A percentile compares a stretch with the other conserved stretches of the same genome.
These are phyloP conservation scores for Claviceps humidiphila DNA, from an alignment of 2,329 filamentous ascomycete genomes.

Conservation along the genomic window DNA sequence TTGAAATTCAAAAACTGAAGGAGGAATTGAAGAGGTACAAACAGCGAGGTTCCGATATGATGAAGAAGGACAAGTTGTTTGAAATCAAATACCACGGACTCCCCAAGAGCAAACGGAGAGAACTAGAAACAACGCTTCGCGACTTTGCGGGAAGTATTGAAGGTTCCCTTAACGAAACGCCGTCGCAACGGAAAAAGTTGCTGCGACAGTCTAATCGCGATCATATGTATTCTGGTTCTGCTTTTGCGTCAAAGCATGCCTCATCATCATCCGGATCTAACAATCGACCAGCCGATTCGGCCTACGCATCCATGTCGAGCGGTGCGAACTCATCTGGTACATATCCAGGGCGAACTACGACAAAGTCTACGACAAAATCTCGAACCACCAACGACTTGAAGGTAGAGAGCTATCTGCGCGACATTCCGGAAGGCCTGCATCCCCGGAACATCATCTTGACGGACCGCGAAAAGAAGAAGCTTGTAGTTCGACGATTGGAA, in stretches of 20 bases:
- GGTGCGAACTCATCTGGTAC: constrained; percentile 32
- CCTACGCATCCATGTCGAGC: constrained; percentile 54
- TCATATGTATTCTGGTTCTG: constrained; percentile 26
- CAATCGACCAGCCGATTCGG: constrained; percentile 43
- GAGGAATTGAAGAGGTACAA: constrained; percentile 60
- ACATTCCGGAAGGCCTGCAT: constrained; percentile 57
- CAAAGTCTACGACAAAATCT: constrained; percentile 19
- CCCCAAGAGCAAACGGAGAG: constrained; percentile 57
- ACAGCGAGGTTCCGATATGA: constrained; percentile 48
- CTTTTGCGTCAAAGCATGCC: constrained; percentile 36
- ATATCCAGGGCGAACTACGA: constrained; percentile 23
- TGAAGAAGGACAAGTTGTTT: constrained; percentile 66
- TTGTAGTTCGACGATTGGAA: constrained; percentile 64
- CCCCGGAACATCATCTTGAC: constrained; percentile 50
- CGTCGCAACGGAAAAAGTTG: constrained; percentile 26
- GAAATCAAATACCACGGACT: constrained; percentile 70
- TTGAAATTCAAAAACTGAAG: constrained; percentile 70
- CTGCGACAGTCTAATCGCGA: constrained; percentile 26
- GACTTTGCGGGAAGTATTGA: constrained; percentile 56
- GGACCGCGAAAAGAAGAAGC: constrained; percentile 61
- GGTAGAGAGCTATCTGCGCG: constrained; percentile 56
- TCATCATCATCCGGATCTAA: constrained; percentile 41
- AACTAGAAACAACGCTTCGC: constrained; percentile 60
- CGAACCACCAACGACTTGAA: constrained; percentile 39
- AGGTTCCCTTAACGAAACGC: constrained; percentile 29